Base-by-base conservation (phyloP, 2,329 filamentous ascomycete species). In the Penicillium sp. region DNA sequence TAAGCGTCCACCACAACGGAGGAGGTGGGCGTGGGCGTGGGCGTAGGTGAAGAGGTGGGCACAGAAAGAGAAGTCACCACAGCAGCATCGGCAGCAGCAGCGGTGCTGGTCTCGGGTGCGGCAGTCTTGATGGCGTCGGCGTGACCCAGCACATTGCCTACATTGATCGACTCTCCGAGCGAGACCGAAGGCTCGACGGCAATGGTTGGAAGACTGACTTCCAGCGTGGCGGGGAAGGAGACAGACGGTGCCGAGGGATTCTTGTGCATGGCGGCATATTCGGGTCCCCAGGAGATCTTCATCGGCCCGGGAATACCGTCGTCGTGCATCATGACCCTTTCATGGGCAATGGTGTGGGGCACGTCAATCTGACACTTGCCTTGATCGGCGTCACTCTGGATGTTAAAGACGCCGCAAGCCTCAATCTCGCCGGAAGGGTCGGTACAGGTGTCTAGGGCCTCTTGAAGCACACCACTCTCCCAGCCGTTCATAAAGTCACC, bases 401-500 rank as follows among this genome's bases (percentile, higher is more conserved):
- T 73, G 45, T 76, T 73, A 70, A 96, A 95, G 28, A 93, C 58
- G 0, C 80, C 71, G 71, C 90, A 96, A 66, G 90, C 88, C 38
- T 76, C 61, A 39, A 95, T 81, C 37, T 74, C 61, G 32, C 90
- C 90, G 8, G 81, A 83, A 0, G 61, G 63, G 67, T 82, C 86
- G 44, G 84, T 91, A 78, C 90, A 95, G 6, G 75, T 78, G 40
- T 90, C 67, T 52, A 90, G 75, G n/a, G 88, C 88, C 5, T 77
- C 44, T 66, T 90, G 82, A 33, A 93, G 77, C 67, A 88, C 82
- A 3, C 74, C 71, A 7, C 71, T 62, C 2, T 90, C 79, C 88
- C 88, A 94, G 27, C 86, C 88, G 63, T 78, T 83, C 60, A 90
- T 83, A 69, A 91, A 90, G 63, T 94, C 88, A 42, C 77, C 88